Conservation (phyloP, 768 basidiomycete species). For the Boletus subcaerulescens region DNA sequence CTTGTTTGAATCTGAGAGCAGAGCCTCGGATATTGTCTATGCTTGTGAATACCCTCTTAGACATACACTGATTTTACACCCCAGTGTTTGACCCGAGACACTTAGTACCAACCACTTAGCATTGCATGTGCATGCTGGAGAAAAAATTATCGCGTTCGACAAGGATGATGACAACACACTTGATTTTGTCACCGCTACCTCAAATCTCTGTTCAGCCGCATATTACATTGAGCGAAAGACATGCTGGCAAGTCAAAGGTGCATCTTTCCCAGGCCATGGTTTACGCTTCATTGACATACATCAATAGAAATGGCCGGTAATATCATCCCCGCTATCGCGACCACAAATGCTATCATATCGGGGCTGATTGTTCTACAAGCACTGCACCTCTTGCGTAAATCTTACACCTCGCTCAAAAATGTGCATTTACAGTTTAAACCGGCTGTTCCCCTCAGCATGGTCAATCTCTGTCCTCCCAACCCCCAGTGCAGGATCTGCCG, state of each 20-base stretch:
- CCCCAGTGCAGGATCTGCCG: too few relatives aligned
- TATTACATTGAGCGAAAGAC: conserved; percentile 90
- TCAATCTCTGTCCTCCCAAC: too few relatives aligned
- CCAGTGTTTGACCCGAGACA: conserved; percentile 5
- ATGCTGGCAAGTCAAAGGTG: conserved; percentile 96
- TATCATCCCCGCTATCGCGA: conserved; percentile 98
- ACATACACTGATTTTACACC: too few relatives aligned
- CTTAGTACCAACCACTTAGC: conserved; percentile 78
- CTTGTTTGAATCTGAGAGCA: too few relatives aligned
- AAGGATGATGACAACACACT: conserved; percentile 97
- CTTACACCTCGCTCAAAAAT: too few relatives aligned
- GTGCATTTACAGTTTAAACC: too few relatives aligned
- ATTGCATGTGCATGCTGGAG: conserved; percentile 57
- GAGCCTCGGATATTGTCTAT: too few relatives aligned
- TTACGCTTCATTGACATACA: not conserved
- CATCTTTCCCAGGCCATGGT: not conserved
- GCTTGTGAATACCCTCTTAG: too few relatives aligned
- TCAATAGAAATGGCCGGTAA: conserved; percentile 95
- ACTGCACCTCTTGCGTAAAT: too few relatives aligned
- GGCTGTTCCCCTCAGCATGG: too few relatives aligned
- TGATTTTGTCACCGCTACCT: conserved; percentile 93
- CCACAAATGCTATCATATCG: conserved; percentile 96
- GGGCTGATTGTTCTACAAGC: too few relatives aligned
- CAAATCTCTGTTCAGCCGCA: conserved; percentile 87
- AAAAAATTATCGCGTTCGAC: conserved; percentile 84